Base-by-base conservation (phyloP, 1,139 yeast species). In the Yarrowia galli region DNA sequence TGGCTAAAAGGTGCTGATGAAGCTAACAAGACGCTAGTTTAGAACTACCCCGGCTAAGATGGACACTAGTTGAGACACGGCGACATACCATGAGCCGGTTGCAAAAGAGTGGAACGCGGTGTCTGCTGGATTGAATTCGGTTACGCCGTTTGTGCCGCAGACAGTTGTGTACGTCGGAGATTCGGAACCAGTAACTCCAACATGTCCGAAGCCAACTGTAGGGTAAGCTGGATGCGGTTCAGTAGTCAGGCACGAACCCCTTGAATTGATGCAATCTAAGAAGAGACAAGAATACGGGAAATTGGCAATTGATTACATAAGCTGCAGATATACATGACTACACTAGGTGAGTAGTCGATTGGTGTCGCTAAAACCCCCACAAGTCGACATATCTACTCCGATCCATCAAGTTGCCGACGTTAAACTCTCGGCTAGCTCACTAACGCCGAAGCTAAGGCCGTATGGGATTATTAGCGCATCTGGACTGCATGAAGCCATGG, bases 401-500 rank as follows among this genome's bases (percentile, higher is more conserved):
- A 12, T 7, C 20, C 23, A 10, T 6, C 20, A 36, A 20, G 6
- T 0, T 42, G 23, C 15, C 22, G 20, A 20, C 16, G 40, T 13
- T 35, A 18, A 49, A 18, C 56, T 35, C 56, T 49, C 56, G 56
- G 56, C 56, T 20, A 25, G 18, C 51, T n/a, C 22, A 46, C 35
- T 25, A 46, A 46, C 35, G 22, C 53, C 36, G 53, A 46, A 23
- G 32, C 49, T 45, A 45, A 43, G 48, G 48, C 28, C 48, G 48
- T 43, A 22, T 43, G 48, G 53, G 12, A n/a, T 45, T 49, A 49
- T 49, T 49, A 49, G 56, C 56, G 56, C 56, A 49, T 49, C 40
- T 20, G 40, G 56, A n/a, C 56, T 49, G 56, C 56, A 46, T 25
- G 49, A 15, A 20, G n/a, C 49, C 49, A 15, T 7, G 49, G 28